phyloP scores from a whole-genome alignment of 768 basidiomycete species.

The Amanita pallidorosea region DNA sequence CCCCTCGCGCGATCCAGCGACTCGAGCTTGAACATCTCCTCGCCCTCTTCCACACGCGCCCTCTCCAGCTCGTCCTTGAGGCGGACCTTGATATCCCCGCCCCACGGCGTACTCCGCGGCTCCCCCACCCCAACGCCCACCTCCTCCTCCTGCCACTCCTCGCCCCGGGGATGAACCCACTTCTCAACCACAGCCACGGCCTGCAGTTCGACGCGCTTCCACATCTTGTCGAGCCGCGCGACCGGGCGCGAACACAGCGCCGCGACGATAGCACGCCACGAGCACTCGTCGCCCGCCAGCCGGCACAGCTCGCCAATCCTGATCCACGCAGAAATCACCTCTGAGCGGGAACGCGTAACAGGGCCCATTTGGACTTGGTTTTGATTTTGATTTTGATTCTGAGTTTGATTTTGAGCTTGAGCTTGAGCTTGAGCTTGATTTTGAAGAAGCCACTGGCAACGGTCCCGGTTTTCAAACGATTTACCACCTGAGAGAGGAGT shows the following conservation, averaged over 20 bases:
- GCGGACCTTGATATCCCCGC: slow-evolving; percentile 41
- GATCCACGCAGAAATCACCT: slow-evolving; percentile 64
- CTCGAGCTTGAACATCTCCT: slow-evolving; percentile 33
- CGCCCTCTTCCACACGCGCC: slow-evolving; percentile 25
- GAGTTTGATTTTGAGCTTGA: too few species aligned
- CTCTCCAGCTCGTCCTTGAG: slow-evolving; percentile 36
- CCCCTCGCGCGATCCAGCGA: slow-evolving; percentile 29
- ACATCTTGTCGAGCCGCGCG: slow-evolving; percentile 67
- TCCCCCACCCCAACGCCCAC: slow-evolving; percentile 17
- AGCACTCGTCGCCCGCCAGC: slow-evolving; percentile 63
- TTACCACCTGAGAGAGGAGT: slow-evolving; percentile 19
- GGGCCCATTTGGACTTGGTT: too few species aligned
- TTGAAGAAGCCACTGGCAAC: too few species aligned
- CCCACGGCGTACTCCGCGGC: slow-evolving; percentile 57
- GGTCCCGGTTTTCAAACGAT: slow-evolving; percentile 20
- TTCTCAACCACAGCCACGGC: slow-evolving; percentile 49
- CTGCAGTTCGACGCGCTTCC: slow-evolving; percentile 61
- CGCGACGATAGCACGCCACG: slow-evolving; percentile 64
- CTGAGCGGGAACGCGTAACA: slow-evolving; percentile 47
- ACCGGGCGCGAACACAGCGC: slow-evolving; percentile 68
- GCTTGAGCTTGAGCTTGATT: too few species aligned
- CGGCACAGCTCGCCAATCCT: slow-evolving; percentile 66
- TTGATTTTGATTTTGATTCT: too few species aligned
- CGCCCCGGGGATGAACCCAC: slow-evolving; percentile 42
- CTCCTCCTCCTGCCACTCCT: slow-evolving; percentile 16